phyloP scores from a whole-genome alignment of 2,329 filamentous ascomycete species.

The Ophiostoma australiae region DNA sequence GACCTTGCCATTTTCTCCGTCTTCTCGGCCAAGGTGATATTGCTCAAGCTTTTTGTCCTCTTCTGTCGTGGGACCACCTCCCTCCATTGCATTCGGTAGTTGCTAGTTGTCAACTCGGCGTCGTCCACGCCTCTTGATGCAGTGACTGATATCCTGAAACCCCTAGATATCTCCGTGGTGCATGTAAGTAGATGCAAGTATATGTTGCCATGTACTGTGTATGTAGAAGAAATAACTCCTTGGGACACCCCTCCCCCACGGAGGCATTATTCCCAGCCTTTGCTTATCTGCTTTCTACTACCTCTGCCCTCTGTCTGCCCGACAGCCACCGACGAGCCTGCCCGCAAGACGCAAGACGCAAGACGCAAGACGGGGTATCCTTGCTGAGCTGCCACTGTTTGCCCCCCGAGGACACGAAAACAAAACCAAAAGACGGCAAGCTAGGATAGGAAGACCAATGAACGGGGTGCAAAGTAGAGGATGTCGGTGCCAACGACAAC shows the following conservation, averaged over 20 bases:
- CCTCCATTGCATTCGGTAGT: neutral
- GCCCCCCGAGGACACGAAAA: neutral
- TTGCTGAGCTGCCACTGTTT: neutral
- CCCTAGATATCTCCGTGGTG: neutral
- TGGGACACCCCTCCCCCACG: neutral
- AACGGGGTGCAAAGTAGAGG: neutral
- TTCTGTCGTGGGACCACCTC: neutral
- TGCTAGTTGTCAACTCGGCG: neutral
- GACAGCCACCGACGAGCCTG: neutral
- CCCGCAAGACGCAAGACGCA: neutral
- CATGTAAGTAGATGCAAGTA: neutral
- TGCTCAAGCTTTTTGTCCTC: neutral
- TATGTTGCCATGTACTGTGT: no score
- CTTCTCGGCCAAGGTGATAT: neutral
- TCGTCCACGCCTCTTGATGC: neutral
- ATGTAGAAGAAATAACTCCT: neutral
- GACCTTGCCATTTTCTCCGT: neutral
- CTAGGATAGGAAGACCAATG: neutral
- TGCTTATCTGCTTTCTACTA: neutral
- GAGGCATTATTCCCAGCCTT: neutral
- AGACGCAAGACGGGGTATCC: neutral
- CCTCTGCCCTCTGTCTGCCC: neutral
- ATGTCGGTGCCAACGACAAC: slow-evolving; percentile 2
- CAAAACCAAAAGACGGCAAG: neutral
- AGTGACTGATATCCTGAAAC: neutral